These are phyloP conservation scores for Chenopodium berlandieri DNA, from an alignment of 148 eudicot genomes.

Conservation along the genomic window DNA sequence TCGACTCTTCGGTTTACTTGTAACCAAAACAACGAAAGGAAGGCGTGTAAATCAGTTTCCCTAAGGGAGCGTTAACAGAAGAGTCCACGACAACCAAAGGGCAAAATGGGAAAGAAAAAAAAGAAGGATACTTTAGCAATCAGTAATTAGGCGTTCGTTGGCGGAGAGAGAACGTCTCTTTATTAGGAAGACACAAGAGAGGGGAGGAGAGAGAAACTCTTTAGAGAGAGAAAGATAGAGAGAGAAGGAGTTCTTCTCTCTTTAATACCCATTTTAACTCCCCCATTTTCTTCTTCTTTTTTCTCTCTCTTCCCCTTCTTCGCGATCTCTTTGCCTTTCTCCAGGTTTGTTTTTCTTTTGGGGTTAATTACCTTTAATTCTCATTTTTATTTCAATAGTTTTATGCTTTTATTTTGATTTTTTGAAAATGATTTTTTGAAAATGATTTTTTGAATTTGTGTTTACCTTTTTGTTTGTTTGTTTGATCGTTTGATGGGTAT, in stretches of 20 bases:
- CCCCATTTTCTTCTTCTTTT: not conserved
- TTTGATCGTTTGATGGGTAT: constrained; percentile 1
- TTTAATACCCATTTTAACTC: not conserved
- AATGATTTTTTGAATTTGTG: too few species aligned
- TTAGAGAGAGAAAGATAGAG: constrained; percentile 1
- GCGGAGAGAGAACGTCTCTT: constrained; percentile 35
- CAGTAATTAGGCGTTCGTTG: constrained; percentile 38
- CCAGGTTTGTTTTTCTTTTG: constrained; percentile 23
- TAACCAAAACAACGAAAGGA: too few species aligned
- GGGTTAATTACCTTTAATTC: not conserved
- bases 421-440: too few species aligned
- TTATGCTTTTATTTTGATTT: not conserved
- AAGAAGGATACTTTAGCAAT: constrained; percentile 16
- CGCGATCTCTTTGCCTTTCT: constrained; percentile 29
- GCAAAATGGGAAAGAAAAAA: constrained; percentile 17
- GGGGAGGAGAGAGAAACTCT: not conserved
- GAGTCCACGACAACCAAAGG: constrained; percentile 12
- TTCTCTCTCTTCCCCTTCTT: constrained; percentile 19
- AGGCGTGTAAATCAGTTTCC: not conserved
- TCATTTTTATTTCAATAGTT: not conserved
- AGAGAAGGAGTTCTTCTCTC: not conserved
- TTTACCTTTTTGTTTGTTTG: not conserved
- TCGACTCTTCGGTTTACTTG: too few species aligned
- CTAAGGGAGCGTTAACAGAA: not conserved
- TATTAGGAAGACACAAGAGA: constrained; percentile 14